Base-by-base conservation (phyloP, 2,329 filamentous ascomycete genomes). In the Cladophialophora psammophila region DNA sequence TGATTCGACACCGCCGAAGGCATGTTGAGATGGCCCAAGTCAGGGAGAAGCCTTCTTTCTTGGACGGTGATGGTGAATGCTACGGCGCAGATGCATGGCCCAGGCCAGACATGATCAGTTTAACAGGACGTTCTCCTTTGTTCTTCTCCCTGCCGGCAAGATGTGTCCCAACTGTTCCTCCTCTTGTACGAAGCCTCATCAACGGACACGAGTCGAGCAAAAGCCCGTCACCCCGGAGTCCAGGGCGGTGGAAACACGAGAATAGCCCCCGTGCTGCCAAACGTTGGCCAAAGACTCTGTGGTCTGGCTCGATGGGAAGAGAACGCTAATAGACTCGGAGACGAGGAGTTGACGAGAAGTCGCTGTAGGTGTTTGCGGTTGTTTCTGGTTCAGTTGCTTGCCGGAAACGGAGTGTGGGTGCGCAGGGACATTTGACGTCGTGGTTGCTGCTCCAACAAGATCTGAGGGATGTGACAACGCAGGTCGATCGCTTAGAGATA, bases 41-140 rank as follows among this genome's bases (percentile, higher is more conserved):
- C 58, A 67, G 56, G 54, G 56, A 63, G 45, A 66, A 57, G 59
- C 68, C 66, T 70, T 68, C 66, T 63, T 68, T 68, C 66, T 60
- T 68, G 68, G 66, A 64, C 60, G 60, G 54, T 70, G 63, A 65
- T 68, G 64, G 35, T 53, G 34, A 40, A 53, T 61, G 18, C 66
- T 68, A 70, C 60, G 36, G 66, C 32, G 35, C 66, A 64, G 50
- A 66, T 66, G 66, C 68, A 70, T 70, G 66, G 58, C 66, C 68
- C 61, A 54, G 20, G 56, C 60, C 55, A 60, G 56, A 36, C 67
- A 69, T 69, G 36, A 13, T 54, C 40, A 20, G 31, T 55, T 60
- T 36, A 9, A 38, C 31, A 12, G 20, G 6, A 31, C 7, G 35
- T 35, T 18, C 58, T 45, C 26, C 13, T 36, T 18, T 57, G 38